phyloP scores from a whole-genome alignment of 2,329 filamentous ascomycete genomes.

The Xylogone sp. region DNA sequence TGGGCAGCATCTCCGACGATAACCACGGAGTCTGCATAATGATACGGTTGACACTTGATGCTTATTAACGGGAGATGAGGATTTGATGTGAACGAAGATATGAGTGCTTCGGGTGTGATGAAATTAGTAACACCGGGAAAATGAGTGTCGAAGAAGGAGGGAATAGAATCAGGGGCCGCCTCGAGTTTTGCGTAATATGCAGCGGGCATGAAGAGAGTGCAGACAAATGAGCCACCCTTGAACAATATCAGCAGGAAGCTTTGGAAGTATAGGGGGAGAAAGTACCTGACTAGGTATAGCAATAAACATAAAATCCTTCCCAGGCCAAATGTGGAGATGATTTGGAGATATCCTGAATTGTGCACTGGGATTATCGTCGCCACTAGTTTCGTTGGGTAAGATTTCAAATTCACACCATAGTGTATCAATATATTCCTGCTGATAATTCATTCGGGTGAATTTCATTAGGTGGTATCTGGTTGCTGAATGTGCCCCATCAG shows the following conservation, averaged over 20 bases:
- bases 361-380: slow-evolving; percentile 29
- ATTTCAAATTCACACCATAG: slow-evolving; percentile 97
- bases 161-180: slow-evolving; percentile 52
- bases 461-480: slow-evolving; percentile 96
- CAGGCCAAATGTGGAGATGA: slow-evolving; percentile 97
- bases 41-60: slow-evolving; percentile 88
- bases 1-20: slow-evolving; percentile 93
- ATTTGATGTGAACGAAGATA: slow-evolving; percentile 72
- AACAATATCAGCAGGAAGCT: slow-evolving; percentile 25
- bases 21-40: slow-evolving; percentile 71
- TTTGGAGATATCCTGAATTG: slow-evolving; percentile 82
- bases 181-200: slow-evolving; percentile 67
- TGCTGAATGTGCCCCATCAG: slow-evolving; percentile 91
- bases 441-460: slow-evolving; percentile 82
- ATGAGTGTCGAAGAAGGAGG: slow-evolving; percentile 72
- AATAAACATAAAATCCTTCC: slow-evolving; percentile 95
- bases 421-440: slow-evolving; percentile 93
- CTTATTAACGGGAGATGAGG: slow-evolving; percentile 90
- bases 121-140: slow-evolving; percentile 82
- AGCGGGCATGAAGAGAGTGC: slow-evolving; percentile 84
- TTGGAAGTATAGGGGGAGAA: neutral
- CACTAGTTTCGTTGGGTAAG: slow-evolving; percentile 39
- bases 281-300: slow-evolving; percentile 67
- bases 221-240: slow-evolving; percentile 90
- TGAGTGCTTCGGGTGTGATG: slow-evolving; percentile 64